Evolutionary conservation across 495 filamentous ascomycete genomes (phyloP).

Genomic region (Aspergillus affinis): DNA sequence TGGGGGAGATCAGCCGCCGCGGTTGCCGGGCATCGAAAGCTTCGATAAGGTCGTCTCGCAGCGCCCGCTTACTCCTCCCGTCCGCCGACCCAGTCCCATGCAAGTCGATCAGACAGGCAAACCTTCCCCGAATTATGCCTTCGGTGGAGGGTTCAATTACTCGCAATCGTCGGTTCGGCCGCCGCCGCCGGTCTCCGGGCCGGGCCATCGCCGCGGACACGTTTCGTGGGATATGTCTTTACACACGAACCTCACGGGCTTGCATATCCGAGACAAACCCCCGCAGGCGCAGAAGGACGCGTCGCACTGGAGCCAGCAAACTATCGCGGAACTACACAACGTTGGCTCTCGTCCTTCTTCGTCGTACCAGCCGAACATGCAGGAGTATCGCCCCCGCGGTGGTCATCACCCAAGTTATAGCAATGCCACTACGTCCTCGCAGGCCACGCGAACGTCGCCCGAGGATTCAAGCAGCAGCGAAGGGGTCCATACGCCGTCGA

Average conservation of each 20-base stretch:
- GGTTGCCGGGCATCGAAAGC: slow-evolving; percentile 86
- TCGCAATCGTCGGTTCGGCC: slow-evolving; percentile 48
- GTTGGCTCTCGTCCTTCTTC: slow-evolving; percentile 42
- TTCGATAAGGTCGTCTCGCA: slow-evolving; percentile 69
- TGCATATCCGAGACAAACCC: slow-evolving; percentile 61
- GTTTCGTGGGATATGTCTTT: slow-evolving; percentile 75
- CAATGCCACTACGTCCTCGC: slow-evolving; percentile 25
- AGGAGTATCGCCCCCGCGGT: slow-evolving; percentile 28
- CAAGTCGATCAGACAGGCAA: slow-evolving; percentile 55
- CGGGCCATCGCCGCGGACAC: slow-evolving; percentile 60
- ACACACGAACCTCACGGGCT: slow-evolving; percentile 69
- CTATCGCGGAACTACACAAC: slow-evolving; percentile 43
- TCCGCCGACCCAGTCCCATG: slow-evolving; percentile 67
- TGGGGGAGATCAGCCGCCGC: slow-evolving; percentile 50
- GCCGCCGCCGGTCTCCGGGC: slow-evolving; percentile 46
- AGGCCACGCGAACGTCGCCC: slow-evolving; percentile 58
- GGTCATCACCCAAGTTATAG: slow-evolving; percentile 28
- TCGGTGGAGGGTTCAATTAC: slow-evolving; percentile 44
- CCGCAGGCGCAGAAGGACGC: slow-evolving; percentile 57
- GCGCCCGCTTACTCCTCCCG: slow-evolving; percentile 60
- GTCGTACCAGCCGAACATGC: slow-evolving; percentile 35
- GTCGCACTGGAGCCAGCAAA: slow-evolving; percentile 51
- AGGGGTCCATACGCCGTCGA: slow-evolving; percentile 64
- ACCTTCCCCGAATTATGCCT: slow-evolving; percentile 33
- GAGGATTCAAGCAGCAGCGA: slow-evolving; percentile 74